Percentiles rank a stretch among this genome's conserved stretches.
These are phyloP conservation scores for Komagataea norvegica DNA, from an alignment of 1,139 yeast genomes.

Conservation along the genomic window DNA sequence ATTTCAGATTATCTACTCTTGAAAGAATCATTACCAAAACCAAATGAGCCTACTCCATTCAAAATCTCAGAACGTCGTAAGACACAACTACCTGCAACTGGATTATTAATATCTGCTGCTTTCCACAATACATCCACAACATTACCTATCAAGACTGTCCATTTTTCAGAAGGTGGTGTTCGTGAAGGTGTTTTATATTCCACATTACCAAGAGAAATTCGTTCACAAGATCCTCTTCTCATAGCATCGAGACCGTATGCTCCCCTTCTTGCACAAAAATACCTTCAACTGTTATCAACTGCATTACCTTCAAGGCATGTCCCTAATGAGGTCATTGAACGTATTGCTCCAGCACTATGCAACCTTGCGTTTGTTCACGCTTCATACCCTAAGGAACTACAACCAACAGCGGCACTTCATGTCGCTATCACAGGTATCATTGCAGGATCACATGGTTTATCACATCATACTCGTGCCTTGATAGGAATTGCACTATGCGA, in stretches of 20 bases:
- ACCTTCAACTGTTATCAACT: slow-evolving; percentile 43
- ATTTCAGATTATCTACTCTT: slow-evolving; percentile 45
- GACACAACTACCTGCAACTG: slow-evolving; percentile 59
- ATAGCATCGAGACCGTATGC: slow-evolving; percentile 64
- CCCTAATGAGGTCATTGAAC: slow-evolving; percentile 49
- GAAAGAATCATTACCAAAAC: slow-evolving; percentile 29
- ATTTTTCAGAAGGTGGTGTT: slow-evolving; percentile 68
- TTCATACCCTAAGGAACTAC: slow-evolving; percentile 65
- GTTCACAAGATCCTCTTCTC: slow-evolving; percentile 57
- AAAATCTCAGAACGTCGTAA: slow-evolving; percentile 58
- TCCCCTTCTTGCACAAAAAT: slow-evolving; percentile 50
- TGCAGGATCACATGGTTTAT: slow-evolving; percentile 64
- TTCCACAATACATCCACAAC: slow-evolving; percentile 42
- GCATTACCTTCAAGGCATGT: slow-evolving; percentile 49
- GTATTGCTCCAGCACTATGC: slow-evolving; percentile 63
- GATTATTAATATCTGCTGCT: slow-evolving; percentile 53
- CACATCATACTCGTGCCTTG: slow-evolving; percentile 60
- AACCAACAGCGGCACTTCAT: slow-evolving; percentile 63
- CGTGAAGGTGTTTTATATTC: slow-evolving; percentile 66
- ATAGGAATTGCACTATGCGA: slow-evolving; percentile 66
- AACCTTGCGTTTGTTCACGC: slow-evolving; percentile 68
- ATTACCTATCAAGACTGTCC: slow-evolving; percentile 50
- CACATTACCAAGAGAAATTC: slow-evolving; percentile 46
- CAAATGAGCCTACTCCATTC: slow-evolving; percentile 37
- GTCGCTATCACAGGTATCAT: slow-evolving; percentile 65